Percentiles rank a stretch among this genome's conserved stretches.
Conservation (phyloP, 1,284 basidiomycete species). For the Dichomitus squalens region DNA sequence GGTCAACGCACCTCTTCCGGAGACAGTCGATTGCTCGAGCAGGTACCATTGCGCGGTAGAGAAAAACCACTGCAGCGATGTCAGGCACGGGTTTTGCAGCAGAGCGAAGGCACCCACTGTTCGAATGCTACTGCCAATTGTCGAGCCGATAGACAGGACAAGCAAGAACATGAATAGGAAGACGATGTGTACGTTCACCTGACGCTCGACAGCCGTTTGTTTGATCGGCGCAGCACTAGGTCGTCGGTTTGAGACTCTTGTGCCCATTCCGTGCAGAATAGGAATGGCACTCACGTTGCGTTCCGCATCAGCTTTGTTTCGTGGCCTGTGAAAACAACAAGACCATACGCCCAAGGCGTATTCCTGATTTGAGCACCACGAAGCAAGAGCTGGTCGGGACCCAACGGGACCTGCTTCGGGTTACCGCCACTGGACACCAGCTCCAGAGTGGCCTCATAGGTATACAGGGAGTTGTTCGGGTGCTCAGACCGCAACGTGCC, state of each 20-base stretch:
- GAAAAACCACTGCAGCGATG: constrained; percentile 70
- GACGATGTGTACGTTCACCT: constrained; percentile 97
- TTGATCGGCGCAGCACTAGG: constrained; percentile 92
- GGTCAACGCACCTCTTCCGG: constrained; percentile 53
- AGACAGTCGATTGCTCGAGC: constrained; percentile 54
- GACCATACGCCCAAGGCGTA: constrained; percentile 94
- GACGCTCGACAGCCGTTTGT: constrained; percentile 92
- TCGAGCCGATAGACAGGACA: constrained; percentile 87
- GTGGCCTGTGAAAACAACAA: constrained; percentile 95
- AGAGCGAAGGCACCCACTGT: constrained; percentile 40
- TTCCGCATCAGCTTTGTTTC: constrained; percentile 99
- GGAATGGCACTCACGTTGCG: constrained; percentile 71
- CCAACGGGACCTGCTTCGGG: constrained; percentile 84
- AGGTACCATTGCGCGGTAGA: constrained; percentile 86
- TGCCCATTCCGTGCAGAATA: constrained; percentile 16
- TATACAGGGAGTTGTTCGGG: constrained; percentile 97
- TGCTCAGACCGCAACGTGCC: constrained; percentile 93
- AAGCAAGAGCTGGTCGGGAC: constrained; percentile 93
- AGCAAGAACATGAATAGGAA: constrained; percentile 92
- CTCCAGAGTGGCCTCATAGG: constrained; percentile 87
- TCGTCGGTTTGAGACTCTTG: neutral
- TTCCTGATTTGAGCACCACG: constrained; percentile 96
- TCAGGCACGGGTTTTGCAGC: neutral
- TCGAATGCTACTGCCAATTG: constrained; percentile 89
- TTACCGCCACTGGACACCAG: constrained; percentile 58